phyloP scores from a whole-genome alignment of 257 asterid species.

The Solanum bukasovii region DNA sequence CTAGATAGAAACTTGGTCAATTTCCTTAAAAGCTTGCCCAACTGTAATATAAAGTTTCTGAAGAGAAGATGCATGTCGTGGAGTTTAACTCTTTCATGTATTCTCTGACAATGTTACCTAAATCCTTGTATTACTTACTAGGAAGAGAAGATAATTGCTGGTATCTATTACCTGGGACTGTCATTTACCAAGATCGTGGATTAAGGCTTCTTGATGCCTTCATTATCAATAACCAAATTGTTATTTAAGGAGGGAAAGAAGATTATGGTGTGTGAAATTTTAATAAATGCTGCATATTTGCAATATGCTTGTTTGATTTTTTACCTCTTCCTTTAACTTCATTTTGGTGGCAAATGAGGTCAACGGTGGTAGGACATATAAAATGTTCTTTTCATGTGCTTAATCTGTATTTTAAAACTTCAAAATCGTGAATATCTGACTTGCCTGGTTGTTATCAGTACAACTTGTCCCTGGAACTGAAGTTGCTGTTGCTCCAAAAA shows the following conservation, averaged over 20 bases:
- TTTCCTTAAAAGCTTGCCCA: background rate
- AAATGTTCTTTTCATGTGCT: background rate
- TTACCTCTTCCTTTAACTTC: background rate
- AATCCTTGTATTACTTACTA: background rate
- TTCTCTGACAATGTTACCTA: background rate
- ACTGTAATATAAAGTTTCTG: background rate
- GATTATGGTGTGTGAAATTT: background rate
- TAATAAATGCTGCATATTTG: background rate
- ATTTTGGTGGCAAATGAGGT: background rate
- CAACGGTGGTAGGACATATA: background rate
- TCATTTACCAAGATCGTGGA: background rate
- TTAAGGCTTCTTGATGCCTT: background rate
- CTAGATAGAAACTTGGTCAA: background rate
- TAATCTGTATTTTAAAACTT: background rate
- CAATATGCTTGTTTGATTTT: background rate
- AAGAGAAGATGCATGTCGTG: background rate
- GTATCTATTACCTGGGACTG: background rate
- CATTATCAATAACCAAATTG: background rate
- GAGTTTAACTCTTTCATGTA: background rate
- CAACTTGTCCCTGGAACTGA: constrained; percentile 95
- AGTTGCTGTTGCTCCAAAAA: constrained; percentile 94
- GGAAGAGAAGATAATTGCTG: background rate
- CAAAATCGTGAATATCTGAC: constrained; percentile 14
- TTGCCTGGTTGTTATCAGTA: constrained; percentile 38
- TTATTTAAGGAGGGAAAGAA: background rate